Evolutionary conservation across 176 grass and related monocot species (phyloP).

Genomic region (Cenchrus americanus): DNA sequence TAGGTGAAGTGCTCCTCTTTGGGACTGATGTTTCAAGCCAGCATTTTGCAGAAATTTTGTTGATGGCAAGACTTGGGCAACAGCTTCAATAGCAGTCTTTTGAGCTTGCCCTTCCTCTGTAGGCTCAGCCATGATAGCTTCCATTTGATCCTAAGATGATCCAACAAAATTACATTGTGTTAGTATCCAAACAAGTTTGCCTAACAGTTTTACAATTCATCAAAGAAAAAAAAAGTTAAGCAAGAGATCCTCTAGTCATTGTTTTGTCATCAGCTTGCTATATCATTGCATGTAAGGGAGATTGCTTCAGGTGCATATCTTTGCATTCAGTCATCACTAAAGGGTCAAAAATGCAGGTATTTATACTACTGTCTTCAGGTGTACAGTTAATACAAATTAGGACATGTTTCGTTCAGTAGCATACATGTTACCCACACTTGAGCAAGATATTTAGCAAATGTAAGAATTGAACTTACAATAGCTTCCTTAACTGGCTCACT

Average conservation of each 20-base stretch:
- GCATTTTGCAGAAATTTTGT: not conserved
- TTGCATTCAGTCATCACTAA: no score
- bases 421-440: no score
- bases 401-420: no score
- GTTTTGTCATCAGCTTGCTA: no score
- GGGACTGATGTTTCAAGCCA: not conserved
- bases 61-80: not conserved
- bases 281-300: no score
- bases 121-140: not conserved
- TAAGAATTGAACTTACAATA: not conserved
- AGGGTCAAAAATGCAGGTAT: not conserved
- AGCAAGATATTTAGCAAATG: no score
- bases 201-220: no score
- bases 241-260: not conserved
- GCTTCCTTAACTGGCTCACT: not conserved
- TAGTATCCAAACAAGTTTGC: no score
- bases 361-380: not conserved
- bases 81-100: not conserved
- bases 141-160: not conserved
- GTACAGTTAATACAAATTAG: no score
- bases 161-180: not conserved
- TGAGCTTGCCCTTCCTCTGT: not conserved
- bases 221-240: not conserved
- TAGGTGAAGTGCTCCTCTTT: not conserved
- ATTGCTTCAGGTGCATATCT: no score